A percentile compares a stretch with the other conserved stretches of the same genome.
These are phyloP conservation scores for Penstemon eatonii DNA, from an alignment of 257 asterid genomes.

Conservation along the genomic window DNA sequence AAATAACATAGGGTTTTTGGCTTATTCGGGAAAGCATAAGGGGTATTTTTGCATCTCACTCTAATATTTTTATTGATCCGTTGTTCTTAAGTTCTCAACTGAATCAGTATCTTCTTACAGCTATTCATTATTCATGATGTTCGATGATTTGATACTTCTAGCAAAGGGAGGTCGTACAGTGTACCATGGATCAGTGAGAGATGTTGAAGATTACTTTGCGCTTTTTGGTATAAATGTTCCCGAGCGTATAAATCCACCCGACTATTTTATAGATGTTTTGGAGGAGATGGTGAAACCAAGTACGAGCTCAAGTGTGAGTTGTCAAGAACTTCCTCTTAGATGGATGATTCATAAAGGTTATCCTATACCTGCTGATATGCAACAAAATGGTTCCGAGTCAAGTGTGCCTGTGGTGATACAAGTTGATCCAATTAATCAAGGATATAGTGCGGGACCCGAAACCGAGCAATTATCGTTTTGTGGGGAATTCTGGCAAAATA, in stretches of 20 bases:
- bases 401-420: constrained; percentile 29
- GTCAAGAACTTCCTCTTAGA: constrained; percentile 76
- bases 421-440: constrained; percentile 38
- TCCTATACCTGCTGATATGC: constrained; percentile 72
- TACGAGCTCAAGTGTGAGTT: constrained; percentile 51
- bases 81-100: background rate
- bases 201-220: constrained; percentile 86
- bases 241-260: constrained; percentile 91
- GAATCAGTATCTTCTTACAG: constrained; percentile 45
- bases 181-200: constrained; percentile 80
- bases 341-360: constrained; percentile 92
- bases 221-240: constrained; percentile 64
- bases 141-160: constrained; percentile 86
- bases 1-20: no score
- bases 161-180: constrained; percentile 92
- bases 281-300: constrained; percentile 78
- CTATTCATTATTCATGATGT: constrained; percentile 82
- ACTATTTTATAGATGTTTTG: constrained; percentile 81
- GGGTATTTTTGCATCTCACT: no score
- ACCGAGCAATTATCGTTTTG: constrained; percentile 57
- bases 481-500: constrained; percentile 66
- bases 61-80: background rate
- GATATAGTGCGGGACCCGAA: constrained; percentile 29
- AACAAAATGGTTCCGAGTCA: constrained; percentile 33
- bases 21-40: no score